Base-by-base conservation (phyloP, 2,329 filamentous ascomycete genomes). In the Emericellopsis atlantica region DNA sequence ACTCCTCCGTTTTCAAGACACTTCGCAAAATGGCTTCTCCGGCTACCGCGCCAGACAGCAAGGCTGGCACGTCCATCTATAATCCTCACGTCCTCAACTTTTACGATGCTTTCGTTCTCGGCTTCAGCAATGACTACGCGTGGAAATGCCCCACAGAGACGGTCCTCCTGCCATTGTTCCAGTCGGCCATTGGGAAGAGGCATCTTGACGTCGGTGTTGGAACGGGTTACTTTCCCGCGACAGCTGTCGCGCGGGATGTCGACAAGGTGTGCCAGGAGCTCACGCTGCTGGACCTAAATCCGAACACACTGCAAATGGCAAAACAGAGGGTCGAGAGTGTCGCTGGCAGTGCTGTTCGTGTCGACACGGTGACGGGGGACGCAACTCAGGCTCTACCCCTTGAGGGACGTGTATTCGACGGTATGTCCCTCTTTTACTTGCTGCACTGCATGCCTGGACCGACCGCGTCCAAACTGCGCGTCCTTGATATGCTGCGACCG, bases 171-270 rank as follows among this genome's bases (percentile, higher is more conserved):
- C 58, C 58, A 4, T 54, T 62, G 32, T 64, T 61, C 49, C 43
- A 43, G 37, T 48, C 54, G 26, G 49, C 59, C 44, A 55, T 64
- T 41, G 54, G 57, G 6, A 37, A 46, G n/a, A 48, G 50, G 22
- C 62, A 65, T 42, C 55, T 65, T 16, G 61, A 65, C 46, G 50
- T 60, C 21, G 62, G 62, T 38, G 60, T 64, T n/a, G 62, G 56
- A 2, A 59, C 58, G 3, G 62, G 61, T 10, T 65, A 55, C 45
- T 63, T 61, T 38, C 60, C 58, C 1, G 50, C 55, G 22, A 29
- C 26, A 29, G 26, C 26, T 12, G 12, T 29, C 8, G 26, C 26
- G 12, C 26, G 26, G 9, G 26, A 29, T 9, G 26, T 9, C 26
- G 26, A 29, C 26, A 44, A 43, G 10, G 51, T 54, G 5, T 44